These are phyloP conservation scores for Wickerhamiella bombiphila DNA, from an alignment of 805 yeast species.

Conservation along the genomic window DNA sequence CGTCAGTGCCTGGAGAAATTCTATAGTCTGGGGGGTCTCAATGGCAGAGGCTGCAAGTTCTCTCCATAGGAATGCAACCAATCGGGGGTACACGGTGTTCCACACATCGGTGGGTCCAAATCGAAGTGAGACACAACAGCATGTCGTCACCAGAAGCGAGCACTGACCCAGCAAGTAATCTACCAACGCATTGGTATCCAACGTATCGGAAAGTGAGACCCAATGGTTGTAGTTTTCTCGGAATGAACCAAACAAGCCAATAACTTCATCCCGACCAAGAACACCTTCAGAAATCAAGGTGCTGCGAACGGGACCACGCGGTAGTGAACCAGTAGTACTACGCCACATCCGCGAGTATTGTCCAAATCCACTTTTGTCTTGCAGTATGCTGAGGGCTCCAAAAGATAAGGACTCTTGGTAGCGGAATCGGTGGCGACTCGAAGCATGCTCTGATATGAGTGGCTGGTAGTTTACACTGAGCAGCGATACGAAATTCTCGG, in stretches of 20 bases:
- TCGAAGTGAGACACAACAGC: conserved; percentile 49
- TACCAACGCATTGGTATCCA: conserved; percentile 35
- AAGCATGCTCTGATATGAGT: too few species aligned
- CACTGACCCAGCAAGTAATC: conserved; percentile 34
- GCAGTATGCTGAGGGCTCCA: conserved; percentile 1
- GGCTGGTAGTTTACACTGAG: too few species aligned
- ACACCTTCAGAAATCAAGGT: conserved; percentile 38
- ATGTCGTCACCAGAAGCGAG: conserved; percentile 50
- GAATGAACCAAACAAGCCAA: conserved; percentile 40
- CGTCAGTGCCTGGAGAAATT: conserved; percentile 54
- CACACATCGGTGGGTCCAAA: conserved; percentile 31
- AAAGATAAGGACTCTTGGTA: conserved; percentile 6
- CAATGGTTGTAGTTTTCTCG: conserved; percentile 59
- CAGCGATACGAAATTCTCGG: background rate
- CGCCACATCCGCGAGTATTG: conserved; percentile 4
- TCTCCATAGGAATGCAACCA: conserved; percentile 33
- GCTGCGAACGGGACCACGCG: conserved; percentile 3
- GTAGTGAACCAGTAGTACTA: conserved; percentile 3
- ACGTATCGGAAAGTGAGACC: conserved; percentile 52
- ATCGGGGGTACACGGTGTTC: conserved; percentile 29
- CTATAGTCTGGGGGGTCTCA: conserved; percentile 34
- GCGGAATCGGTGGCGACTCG: conserved; percentile 3
- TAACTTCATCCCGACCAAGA: conserved; percentile 34
- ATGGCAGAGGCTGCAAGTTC: conserved; percentile 36
- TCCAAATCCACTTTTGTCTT: background rate